Conservation (phyloP, 345 rosid species). For the Lepidium didymum region DNA sequence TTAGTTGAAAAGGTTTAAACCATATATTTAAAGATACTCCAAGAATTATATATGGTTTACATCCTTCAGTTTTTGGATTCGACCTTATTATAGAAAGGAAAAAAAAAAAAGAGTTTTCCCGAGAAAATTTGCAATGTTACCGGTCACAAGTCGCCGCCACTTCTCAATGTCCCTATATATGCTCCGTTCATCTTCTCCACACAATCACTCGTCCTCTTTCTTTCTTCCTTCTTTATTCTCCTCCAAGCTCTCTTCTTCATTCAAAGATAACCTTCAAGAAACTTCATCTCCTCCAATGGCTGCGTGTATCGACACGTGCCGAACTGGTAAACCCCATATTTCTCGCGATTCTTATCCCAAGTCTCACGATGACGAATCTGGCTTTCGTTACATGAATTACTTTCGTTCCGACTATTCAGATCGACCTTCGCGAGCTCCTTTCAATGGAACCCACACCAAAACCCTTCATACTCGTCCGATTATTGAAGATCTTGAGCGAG, state of each 20-base stretch:
- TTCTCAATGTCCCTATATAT: conserved; percentile 31
- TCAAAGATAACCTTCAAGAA: neutral
- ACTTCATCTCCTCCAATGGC: conserved; percentile 43
- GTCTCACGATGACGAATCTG: conserved; percentile 34
- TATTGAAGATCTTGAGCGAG: conserved; percentile 17
- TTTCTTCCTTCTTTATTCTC: neutral
- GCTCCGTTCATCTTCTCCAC: conserved; percentile 21
- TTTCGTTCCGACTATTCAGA: conserved; percentile 37
- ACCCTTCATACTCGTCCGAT: conserved; percentile 26
- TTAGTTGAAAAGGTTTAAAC: neutral
- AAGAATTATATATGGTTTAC: conserved; percentile 1
- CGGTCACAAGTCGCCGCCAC: conserved; percentile 32
- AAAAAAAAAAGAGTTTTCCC: neutral
- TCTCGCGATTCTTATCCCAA: conserved; percentile 36
- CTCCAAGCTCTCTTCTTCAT: neutral
- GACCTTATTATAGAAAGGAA: neutral
- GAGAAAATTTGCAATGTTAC: conserved; percentile 43
- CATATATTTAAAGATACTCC: too few species aligned
- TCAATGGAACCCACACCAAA: conserved; percentile 26
- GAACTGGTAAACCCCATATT: conserved; percentile 35
- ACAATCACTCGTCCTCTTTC: conserved; percentile 23
- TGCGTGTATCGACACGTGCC: conserved; percentile 56
- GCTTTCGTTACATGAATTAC: conserved; percentile 28
- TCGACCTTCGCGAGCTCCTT: conserved; percentile 25
- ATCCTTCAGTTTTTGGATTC: neutral